Evolutionary conservation across 805 yeast genomes (phyloP).

Genomic region (Metschnikowia corniflorae): DNA sequence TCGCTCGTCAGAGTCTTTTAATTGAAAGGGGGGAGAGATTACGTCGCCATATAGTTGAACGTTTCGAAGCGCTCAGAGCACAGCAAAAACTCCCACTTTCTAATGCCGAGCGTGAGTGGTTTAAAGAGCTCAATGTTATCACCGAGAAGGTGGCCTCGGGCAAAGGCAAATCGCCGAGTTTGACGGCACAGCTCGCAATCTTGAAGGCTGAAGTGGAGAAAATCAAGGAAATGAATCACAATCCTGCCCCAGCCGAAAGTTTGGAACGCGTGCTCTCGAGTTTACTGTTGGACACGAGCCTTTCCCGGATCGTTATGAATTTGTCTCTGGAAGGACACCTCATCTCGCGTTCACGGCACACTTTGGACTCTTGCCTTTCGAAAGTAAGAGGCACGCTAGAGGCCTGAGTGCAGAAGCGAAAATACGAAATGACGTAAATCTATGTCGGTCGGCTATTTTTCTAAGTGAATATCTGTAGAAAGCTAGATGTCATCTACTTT

Average conservation of each 20-base stretch:
- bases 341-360: conserved; percentile 15
- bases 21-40: conserved; percentile 19
- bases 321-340: conserved; percentile 21
- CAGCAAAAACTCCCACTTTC: conserved; percentile 30
- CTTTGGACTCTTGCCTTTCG: conserved; percentile 14
- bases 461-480: too few species aligned
- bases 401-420: too few species aligned
- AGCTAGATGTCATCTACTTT: too few species aligned
- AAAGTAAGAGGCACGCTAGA: too few species aligned
- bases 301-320: conserved; percentile 14
- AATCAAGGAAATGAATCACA: conserved; percentile 2
- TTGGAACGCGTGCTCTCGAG: conserved; percentile 8
- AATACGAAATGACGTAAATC: too few species aligned
- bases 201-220: conserved; percentile 9
- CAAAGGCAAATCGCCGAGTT: conserved; percentile 7
- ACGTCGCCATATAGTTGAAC: conserved; percentile 21
- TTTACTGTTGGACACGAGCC: conserved; percentile 9
- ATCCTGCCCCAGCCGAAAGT: conserved; percentile 1
- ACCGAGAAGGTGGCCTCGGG: conserved; percentile 11
- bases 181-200: conserved; percentile 8
- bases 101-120: conserved; percentile 34
- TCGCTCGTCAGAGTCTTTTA: conserved; percentile 22
- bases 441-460: too few species aligned
- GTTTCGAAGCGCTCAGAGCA: conserved; percentile 23
- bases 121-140: conserved; percentile 32